A percentile compares a stretch with the other conserved stretches of the same genome.
These are phyloP conservation scores for Chlorociboria aeruginascens DNA, from an alignment of 495 filamentous ascomycete genomes.

Conservation along the genomic window DNA sequence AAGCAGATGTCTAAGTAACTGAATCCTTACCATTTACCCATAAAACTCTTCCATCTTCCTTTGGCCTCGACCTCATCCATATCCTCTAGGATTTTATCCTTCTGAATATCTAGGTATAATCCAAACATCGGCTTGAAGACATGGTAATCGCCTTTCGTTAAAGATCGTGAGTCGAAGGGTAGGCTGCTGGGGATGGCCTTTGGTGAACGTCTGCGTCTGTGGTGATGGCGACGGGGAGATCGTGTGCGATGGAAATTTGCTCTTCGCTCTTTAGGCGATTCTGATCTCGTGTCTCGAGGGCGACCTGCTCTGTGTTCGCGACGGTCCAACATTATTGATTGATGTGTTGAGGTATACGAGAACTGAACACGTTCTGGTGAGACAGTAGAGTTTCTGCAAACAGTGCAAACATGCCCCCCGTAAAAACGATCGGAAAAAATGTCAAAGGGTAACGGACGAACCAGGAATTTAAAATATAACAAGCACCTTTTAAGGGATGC, in stretches of 20 bases:
- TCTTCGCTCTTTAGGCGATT: slow-evolving; percentile 11
- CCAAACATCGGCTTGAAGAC: slow-evolving; percentile 62
- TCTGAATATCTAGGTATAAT: slow-evolving; percentile 84
- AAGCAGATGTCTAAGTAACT: neutral
- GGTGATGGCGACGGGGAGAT: slow-evolving; percentile 16
- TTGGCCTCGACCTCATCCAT: slow-evolving; percentile 57
- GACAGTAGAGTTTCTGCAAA: neutral
- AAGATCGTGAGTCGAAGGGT: slow-evolving; percentile 50
- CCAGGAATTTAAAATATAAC: too few species aligned
- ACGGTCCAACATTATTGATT: slow-evolving; percentile 6
- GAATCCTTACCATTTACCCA: slow-evolving; percentile 64
- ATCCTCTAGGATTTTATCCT: slow-evolving; percentile 50
- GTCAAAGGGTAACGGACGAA: too few species aligned
- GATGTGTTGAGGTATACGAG: too few species aligned
- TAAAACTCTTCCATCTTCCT: slow-evolving; percentile 90
- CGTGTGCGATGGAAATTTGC: slow-evolving; percentile 9
- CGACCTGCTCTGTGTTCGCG: neutral
- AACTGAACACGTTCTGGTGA: neutral
- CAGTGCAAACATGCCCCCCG: neutral
- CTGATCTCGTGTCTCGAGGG: slow-evolving; percentile 6
- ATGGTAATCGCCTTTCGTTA: slow-evolving; percentile 53
- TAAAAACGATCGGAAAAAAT: too few species aligned
- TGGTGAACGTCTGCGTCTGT: slow-evolving; percentile 10
- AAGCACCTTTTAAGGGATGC: too few species aligned
- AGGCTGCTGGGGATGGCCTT: slow-evolving; percentile 27